phyloP scores from a whole-genome alignment of 306 rosid species.

The Vigna reflexopilosa region DNA sequence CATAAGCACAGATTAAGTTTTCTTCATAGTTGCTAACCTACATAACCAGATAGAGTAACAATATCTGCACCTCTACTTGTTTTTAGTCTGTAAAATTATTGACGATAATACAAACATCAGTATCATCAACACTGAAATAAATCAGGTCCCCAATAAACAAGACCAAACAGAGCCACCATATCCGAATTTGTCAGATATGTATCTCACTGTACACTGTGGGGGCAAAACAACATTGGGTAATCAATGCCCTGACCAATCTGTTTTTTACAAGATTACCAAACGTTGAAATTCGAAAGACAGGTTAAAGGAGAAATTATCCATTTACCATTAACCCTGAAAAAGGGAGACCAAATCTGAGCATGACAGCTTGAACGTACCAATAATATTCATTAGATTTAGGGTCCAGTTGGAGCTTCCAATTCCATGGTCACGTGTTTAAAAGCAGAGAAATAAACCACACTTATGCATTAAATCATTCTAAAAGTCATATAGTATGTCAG shows the following conservation, averaged over 20 bases:
- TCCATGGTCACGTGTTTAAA: background rate
- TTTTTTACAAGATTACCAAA: background rate
- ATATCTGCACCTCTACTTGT: background rate
- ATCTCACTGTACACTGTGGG: background rate
- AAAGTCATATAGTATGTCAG: background rate
- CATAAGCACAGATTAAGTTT: background rate
- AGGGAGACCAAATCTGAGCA: constrained; percentile 2
- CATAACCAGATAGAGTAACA: constrained; percentile 1
- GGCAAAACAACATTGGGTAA: background rate
- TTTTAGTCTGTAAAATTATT: background rate
- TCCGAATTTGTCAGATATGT: constrained; percentile 13
- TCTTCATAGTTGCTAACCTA: background rate
- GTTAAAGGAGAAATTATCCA: background rate
- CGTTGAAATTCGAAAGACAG: background rate
- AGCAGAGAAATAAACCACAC: background rate
- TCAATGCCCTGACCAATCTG: constrained; percentile 10
- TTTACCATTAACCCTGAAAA: background rate
- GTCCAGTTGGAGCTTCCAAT: background rate
- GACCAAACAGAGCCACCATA: background rate
- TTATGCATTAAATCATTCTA: background rate
- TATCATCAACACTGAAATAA: background rate
- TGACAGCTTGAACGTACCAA: background rate
- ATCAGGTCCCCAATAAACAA: background rate
- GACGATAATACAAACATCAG: background rate
- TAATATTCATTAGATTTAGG: background rate